Evolutionary conservation across 768 basidiomycete species (phyloP), one percentile per base, ranked within the genome.

Genomic region (Leccinum aurantiacum): DNA sequence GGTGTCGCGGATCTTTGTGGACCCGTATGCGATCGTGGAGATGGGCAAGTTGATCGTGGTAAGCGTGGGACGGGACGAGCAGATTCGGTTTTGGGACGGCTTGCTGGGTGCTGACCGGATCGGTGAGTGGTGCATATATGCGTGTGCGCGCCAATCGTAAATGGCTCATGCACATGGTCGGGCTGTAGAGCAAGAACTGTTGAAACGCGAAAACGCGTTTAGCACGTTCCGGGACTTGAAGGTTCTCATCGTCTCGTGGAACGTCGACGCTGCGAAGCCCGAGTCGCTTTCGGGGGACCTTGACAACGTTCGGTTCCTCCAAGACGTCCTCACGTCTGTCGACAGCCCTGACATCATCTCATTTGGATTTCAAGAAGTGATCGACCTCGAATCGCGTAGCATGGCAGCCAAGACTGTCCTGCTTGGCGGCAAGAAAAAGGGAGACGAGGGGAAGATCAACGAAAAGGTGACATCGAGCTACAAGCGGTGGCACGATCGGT

Each of bases 301-400:
- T 3, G 85, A 83, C n/a, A 98, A 95, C 71, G 75, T 83, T 59
- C 83, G 79, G 58, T 95, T 27, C 7, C 22, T 99, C n/a, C 78
- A 82, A n/a, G 82, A 93, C 22, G 85, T 84, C 2, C 78, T 98
- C 11, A 78, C 73, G 4, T 90, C 87, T 66, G 86, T 89, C 38
- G 86, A 91, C 13, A 66, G 74, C 11, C 91, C 96, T 3, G 95
- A 98, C 63, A 88, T 98, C 65, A 89, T 99, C 63, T 84, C 87
- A 4, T 96, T 99, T 66, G 95, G 95, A 2, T 90, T 98, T 74
- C 96, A 99, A 74, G 96, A 98, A 75, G 83, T 98, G 41, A 93
- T 99, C 61, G 94, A 97, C 70, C 83, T 99, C n/a, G 95, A 97
- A 65, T 88, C 85, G 63, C 87, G 93, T 61, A 93, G 88, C 76